Evolutionary conservation across 768 basidiomycete species (phyloP), one percentile per base, ranked within the genome.

Genomic region (Phylloporus sp.): DNA sequence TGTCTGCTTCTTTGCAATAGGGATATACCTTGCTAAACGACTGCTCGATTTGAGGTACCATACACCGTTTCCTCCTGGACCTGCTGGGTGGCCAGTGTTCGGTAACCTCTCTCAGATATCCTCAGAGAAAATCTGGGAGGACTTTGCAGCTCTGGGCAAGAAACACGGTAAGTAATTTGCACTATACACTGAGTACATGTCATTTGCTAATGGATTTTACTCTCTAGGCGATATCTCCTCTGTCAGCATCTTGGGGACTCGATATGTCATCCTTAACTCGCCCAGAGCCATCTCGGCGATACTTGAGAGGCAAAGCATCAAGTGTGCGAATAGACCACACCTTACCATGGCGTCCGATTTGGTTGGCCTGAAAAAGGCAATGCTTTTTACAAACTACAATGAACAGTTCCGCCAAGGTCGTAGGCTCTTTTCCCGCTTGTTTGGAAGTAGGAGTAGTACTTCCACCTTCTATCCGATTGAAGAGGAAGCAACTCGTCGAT

Each of bases 31-130:
- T 16, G 11, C 29, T 16, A 56, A 45, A 22, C 12, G 31, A 10
- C 6, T 57, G 10, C 18, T 55, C 9, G 11, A 35, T n/a, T 49
- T 45, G 13, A 54, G 41, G 16, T 31, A 16, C 15, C 34, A 22
- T 11, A 11, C 9, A 34, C 38, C 18, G 7, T 47, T 57, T 23
- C 65, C 65, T 18, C 63, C 57, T 15, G 65, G 64, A 4, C 65
- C 63, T 6, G 23, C 24, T 38, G 59, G 57, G 1, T 58, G 48
- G 54, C 81, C 75, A 12, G 22, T 84, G 12, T 62, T 84, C 24
- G 83, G 82, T 12, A 83, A 79, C 55, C 58, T 79, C 11, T 65
- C 80, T 23, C 76, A 80, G 54, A 76, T 84, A 74, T 77, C 81
- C 24, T 61, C 65, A 11, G 72, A 73, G 29, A 68, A 74, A 55